Conservation (phyloP, 1,139 yeast species). For the Candida labiduridarum region DNA sequence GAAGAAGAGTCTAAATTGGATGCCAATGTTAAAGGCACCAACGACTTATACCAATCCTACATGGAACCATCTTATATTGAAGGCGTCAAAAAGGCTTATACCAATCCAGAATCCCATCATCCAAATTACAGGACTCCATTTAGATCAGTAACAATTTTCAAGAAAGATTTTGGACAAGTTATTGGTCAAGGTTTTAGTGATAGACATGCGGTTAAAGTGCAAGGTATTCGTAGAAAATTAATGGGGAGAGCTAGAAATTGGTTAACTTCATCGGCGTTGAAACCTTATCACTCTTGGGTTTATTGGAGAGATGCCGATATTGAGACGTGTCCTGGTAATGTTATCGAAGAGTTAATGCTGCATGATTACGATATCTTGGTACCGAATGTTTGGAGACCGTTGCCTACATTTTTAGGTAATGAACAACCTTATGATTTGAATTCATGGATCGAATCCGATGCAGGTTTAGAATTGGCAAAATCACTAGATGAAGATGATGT, state of each 20-base stretch:
- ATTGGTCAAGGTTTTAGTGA: conserved; percentile 90
- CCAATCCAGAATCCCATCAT: conserved; percentile 59
- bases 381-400: conserved; percentile 90
- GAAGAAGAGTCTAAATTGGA: conserved; percentile 37
- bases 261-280: conserved; percentile 74
- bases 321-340: conserved; percentile 78
- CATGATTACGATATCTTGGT: conserved; percentile 77
- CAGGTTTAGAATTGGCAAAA: conserved; percentile 67
- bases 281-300: conserved; percentile 91
- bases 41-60: conserved; percentile 64
- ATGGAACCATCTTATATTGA: conserved; percentile 70
- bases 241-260: conserved; percentile 94
- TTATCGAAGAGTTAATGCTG: conserved; percentile 78
- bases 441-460: conserved; percentile 83
- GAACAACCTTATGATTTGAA: conserved; percentile 87
- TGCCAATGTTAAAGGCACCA: conserved; percentile 48
- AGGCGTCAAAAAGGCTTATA: conserved; percentile 57
- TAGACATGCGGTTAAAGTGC: conserved; percentile 86
- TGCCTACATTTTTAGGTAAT: conserved; percentile 72
- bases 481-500: conserved; percentile 79
- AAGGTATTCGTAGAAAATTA: conserved; percentile 81
- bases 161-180: conserved; percentile 82
- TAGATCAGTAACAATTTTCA: conserved; percentile 72
- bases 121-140: conserved; percentile 68
- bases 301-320: conserved; percentile 94